Conservation (phyloP, 1,139 yeast species). For the Kazachstania sp. region DNA sequence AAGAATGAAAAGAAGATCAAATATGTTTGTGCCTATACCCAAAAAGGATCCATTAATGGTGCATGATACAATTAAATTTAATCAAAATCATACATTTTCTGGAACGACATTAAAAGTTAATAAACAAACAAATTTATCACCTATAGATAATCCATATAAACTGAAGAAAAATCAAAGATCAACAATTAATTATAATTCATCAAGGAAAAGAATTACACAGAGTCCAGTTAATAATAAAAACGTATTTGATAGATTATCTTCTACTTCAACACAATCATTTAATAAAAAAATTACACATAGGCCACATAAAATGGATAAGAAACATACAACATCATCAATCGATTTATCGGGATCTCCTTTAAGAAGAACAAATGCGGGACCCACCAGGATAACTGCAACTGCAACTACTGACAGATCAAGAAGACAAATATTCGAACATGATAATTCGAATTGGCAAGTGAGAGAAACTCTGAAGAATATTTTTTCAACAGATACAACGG, state of each 20-base stretch:
- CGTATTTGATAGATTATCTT: conserved; percentile 28
- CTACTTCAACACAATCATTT: conserved; percentile 28
- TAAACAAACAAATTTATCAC: conserved; percentile 5
- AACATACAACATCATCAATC: conserved; percentile 16
- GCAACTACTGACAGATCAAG: neutral
- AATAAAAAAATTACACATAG: conserved; percentile 22
- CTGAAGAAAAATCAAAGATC: neutral
- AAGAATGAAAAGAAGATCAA: conserved; percentile 24
- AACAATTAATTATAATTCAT: neutral
- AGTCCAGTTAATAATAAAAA: conserved; percentile 3
- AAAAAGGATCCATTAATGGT: conserved; percentile 29
- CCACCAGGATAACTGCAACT: neutral
- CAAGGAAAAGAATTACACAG: neutral
- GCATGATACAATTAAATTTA: conserved; percentile 5
- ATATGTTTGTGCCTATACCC: conserved; percentile 31
- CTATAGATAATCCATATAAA: conserved; percentile 1
- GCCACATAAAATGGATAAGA: conserved; percentile 5
- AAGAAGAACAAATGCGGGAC: conserved; percentile 5
- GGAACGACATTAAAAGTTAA: conserved; percentile 2
- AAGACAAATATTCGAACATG: neutral
- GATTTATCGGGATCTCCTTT: conserved; percentile 27
- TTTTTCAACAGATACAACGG: conserved; percentile 14
- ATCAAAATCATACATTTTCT: conserved; percentile 4
- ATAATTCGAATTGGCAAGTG: conserved; percentile 17
- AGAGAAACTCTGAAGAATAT: conserved; percentile 26